Evolutionary conservation across 305 asterid genomes (phyloP).

Genomic region (Salvia sclarea): DNA sequence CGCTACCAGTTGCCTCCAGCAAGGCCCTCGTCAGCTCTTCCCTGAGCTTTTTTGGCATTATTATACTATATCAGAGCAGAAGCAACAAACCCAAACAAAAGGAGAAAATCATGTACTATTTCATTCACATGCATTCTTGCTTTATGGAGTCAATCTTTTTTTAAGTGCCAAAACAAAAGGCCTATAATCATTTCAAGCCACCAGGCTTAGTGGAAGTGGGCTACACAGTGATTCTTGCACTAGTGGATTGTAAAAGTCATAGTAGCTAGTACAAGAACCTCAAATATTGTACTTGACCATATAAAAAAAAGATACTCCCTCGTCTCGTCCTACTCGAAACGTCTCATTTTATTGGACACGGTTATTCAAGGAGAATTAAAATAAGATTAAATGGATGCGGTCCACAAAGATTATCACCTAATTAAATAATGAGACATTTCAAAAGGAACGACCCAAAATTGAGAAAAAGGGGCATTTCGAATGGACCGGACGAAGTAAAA

Average conservation of each 20-base stretch:
- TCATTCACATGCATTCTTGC: slow-evolving; percentile 13
- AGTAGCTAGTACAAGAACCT: background rate
- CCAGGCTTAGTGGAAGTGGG: slow-evolving; percentile 18
- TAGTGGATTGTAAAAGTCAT: slow-evolving; percentile 20
- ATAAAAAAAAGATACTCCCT: no score
- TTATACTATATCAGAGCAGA: slow-evolving; percentile 19
- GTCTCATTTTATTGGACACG: no score
- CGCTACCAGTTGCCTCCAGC: slow-evolving; percentile 51
- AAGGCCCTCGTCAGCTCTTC: slow-evolving; percentile 86
- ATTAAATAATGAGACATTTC: no score
- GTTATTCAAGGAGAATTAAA: no score
- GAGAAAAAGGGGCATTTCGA: no score
- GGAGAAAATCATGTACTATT: slow-evolving; percentile 12
- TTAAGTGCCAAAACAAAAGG: slow-evolving; percentile 17
- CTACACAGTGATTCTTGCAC: background rate
- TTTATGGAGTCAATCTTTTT: slow-evolving; percentile 3
- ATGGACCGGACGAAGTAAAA: no score
- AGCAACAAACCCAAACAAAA: slow-evolving; percentile 4
- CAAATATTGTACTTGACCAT: background rate
- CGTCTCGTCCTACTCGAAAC: no score
- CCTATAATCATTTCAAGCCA: slow-evolving; percentile 24
- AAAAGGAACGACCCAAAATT: no score
- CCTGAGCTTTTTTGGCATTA: slow-evolving; percentile 69
- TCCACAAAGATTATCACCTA: no score
- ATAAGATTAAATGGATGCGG: no score